These are phyloP conservation scores for Plasmopara viticola DNA, from an alignment of 352 stramenopile species.

Conservation along the genomic window DNA sequence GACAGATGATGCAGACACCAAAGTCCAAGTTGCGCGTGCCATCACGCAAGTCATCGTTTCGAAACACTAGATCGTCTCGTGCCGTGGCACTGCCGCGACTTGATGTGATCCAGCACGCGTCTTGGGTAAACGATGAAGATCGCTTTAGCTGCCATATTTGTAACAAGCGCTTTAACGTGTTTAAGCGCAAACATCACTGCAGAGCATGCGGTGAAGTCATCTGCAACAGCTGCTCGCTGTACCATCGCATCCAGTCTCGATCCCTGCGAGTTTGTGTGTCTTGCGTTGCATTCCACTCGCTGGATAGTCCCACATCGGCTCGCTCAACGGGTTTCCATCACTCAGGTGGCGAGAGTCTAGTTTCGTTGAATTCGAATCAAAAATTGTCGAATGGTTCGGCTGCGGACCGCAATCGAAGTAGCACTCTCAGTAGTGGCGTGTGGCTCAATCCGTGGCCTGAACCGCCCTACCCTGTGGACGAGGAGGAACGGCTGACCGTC, in stretches of 20 bases:
- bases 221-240: slow-evolving; percentile 77
- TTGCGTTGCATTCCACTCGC: slow-evolving; percentile 75
- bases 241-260: slow-evolving; percentile 77
- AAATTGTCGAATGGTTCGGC: slow-evolving; percentile 58
- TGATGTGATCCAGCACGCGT: slow-evolving; percentile 71
- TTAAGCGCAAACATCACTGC: slow-evolving; percentile 86
- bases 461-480: slow-evolving; percentile 69
- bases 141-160: slow-evolving; percentile 84
- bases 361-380: slow-evolving; percentile 33
- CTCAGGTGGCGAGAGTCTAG: slow-evolving; percentile 21
- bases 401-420: slow-evolving; percentile 33
- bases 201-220: slow-evolving; percentile 81
- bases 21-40: slow-evolving; percentile 22
- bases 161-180: slow-evolving; percentile 86
- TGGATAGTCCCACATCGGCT: slow-evolving; percentile 67
- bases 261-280: slow-evolving; percentile 84
- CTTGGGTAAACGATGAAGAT: slow-evolving; percentile 84
- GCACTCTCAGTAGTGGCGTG: slow-evolving; percentile 51
- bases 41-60: slow-evolving; percentile 70
- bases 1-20: slow-evolving; percentile 22
- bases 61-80: slow-evolving; percentile 66
- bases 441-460: slow-evolving; percentile 82
- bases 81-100: slow-evolving; percentile 64
- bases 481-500: slow-evolving; percentile 66
- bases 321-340: slow-evolving; percentile 37